Evolutionary conservation across 1,284 basidiomycete genomes (phyloP).

Genomic region (Cutaneotrichosporon cyanovorans): DNA sequence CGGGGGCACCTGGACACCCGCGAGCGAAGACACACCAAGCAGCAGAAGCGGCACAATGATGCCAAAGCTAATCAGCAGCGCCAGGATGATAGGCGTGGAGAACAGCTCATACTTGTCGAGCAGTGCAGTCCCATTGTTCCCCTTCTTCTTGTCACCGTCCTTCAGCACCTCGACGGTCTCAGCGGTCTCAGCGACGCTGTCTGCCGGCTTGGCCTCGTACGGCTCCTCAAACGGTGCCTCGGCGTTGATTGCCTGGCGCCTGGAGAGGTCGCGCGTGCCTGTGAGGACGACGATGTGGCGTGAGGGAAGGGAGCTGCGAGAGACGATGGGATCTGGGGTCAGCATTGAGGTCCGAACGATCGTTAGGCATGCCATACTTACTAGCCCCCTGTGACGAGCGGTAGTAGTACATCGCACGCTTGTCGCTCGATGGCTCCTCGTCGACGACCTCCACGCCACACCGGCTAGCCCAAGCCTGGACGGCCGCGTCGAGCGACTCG

Average conservation of each 20-base stretch:
- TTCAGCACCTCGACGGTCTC: constrained; percentile 4
- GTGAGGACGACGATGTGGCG: constrained; percentile 33
- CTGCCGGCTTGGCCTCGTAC: constrained; percentile 56
- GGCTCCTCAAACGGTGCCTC: constrained; percentile 4
- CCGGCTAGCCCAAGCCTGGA: constrained; percentile 29
- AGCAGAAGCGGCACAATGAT: constrained; percentile 63
- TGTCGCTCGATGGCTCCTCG: constrained; percentile 4
- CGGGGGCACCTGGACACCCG: constrained; percentile 61
- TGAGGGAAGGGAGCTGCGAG: constrained; percentile 15
- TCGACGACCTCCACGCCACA: constrained; percentile 31
- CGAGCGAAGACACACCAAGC: constrained; percentile 60
- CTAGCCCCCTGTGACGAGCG: constrained; percentile 7
- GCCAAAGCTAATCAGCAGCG: constrained; percentile 61
- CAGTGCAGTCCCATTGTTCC: constrained; percentile 21
- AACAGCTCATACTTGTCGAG: constrained; percentile 66
- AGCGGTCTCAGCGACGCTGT: constrained; percentile 60
- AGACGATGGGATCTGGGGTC: constrained; percentile 9
- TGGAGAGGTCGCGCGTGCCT: constrained; percentile 24
- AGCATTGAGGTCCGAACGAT: too few species aligned
- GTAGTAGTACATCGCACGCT: constrained; percentile 9
- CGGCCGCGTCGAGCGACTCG: constrained; percentile 20
- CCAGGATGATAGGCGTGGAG: constrained; percentile 67
- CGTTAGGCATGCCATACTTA: too few species aligned
- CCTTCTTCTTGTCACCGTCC: constrained; percentile 18
- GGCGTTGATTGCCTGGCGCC: background rate